Evolutionary conservation across 2,329 filamentous ascomycete genomes (phyloP), one percentile per base, ranked within the genome.

Genomic region (Verticillium albo-atrum): DNA sequence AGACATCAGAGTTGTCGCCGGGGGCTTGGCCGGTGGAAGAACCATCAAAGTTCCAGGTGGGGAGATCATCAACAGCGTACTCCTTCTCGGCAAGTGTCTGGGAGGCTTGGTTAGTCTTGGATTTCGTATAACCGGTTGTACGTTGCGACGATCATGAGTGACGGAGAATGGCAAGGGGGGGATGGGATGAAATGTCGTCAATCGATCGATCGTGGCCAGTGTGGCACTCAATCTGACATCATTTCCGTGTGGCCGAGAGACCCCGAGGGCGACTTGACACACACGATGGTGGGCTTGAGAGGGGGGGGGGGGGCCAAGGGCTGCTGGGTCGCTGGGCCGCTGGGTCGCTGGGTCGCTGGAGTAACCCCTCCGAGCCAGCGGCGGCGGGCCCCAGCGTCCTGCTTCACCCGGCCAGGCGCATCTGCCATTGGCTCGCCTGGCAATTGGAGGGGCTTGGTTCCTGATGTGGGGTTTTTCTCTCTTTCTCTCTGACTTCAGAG

Each of bases 1-100:
- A 97, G 82, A 97, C 91, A 79, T 98, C 94, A 55, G 92, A 97
- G 87, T 98, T 95, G 77, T 96, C 90, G 70, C 93, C 92, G 50
- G 92, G 91, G 55, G 94, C 94, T 79, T 98, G 94, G 68, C 85
- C 88, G 67, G 92, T 97, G 14, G 92, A 97, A 60, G 92, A 97
- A 72, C 94, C 94, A 58, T 82, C 80, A 59, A 82, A 82, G 75
- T 82, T 82, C 80, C 80, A 82, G 64, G 79, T 77, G 58, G 82
- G 80, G 55, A 84, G 80, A 56, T 83, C 79, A 58, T 80, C 75
- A 27, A 80, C 75, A 63, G 73, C 77, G 75, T 81, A 82, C 3
- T 76, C 74, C 70, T 82, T 72, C 67, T 77, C 75, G 50, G 76
- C 73, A 34, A 85, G 77, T 57, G 82, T 84, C 82, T 84, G 65